A percentile compares a stretch with the other conserved stretches of the same genome.
Conservation (phyloP, 306 rosid species). For the Lithocarpus polystachyus region DNA sequence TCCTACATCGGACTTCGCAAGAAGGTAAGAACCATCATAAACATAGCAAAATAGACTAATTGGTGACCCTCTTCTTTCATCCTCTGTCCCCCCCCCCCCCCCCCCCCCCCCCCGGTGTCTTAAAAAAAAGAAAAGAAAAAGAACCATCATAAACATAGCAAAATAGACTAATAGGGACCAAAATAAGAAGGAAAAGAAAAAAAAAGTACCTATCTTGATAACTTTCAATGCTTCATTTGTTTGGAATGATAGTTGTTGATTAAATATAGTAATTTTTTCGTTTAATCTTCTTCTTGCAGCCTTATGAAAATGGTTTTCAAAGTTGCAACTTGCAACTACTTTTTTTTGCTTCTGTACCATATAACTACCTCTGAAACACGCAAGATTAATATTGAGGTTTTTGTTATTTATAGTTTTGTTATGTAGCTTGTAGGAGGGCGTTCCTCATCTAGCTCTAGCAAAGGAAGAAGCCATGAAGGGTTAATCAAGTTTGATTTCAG, state of each 20-base stretch:
- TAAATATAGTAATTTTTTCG: not conserved
- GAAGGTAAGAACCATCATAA: too few relatives aligned
- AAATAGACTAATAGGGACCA: not conserved
- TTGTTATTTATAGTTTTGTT: conserved; percentile 11
- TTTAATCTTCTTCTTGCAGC: not conserved
- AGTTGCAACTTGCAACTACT: conserved; percentile 22
- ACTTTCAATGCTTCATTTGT: conserved; percentile 13
- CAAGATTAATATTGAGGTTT: conserved; percentile 4
- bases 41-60: too few relatives aligned
- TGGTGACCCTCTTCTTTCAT: too few relatives aligned
- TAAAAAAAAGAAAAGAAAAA: not conserved
- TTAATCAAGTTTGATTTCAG: conserved; percentile 79
- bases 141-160: not conserved
- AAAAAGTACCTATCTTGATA: not conserved
- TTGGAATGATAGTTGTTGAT: not conserved
- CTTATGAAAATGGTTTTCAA: not conserved
- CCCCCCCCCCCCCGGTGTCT: too few relatives aligned
- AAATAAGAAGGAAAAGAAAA: not conserved
- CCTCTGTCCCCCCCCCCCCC: too few relatives aligned
- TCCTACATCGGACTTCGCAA: too few relatives aligned
- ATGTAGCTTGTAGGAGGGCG: conserved; percentile 53
- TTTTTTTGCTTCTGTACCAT: conserved; percentile 14
- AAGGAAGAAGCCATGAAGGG: conserved; percentile 70
- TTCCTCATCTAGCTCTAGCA: conserved; percentile 74
- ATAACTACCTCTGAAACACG: not conserved